Conservation (phyloP, 768 basidiomycete species). For the Tylopilus balloui region DNA sequence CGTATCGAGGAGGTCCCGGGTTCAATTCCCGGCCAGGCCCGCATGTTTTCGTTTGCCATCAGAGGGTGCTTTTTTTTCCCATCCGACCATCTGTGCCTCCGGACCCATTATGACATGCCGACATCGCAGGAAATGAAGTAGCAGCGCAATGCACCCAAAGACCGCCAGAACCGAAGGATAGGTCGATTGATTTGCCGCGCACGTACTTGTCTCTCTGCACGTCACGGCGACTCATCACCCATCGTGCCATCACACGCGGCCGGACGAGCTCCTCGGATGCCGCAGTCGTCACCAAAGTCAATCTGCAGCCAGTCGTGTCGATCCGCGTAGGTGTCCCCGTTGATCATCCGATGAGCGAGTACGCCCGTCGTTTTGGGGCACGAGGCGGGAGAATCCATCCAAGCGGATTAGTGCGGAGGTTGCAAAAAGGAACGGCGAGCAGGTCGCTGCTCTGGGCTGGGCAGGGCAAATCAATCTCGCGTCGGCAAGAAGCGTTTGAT, state of each 20-base stretch:
- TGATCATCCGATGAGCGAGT: not conserved
- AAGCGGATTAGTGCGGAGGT: too few relatives aligned
- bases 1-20: conserved; percentile 74
- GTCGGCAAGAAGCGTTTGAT: conserved; percentile 3
- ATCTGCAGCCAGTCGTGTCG: conserved; percentile 25
- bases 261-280: conserved; percentile 30
- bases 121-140: conserved; percentile 20
- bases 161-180: conserved; percentile 9
- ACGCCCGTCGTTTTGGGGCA: conserved; percentile 5
- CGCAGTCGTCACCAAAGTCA: conserved; percentile 29
- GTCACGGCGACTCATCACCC: conserved; percentile 38
- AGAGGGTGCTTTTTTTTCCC: not conserved
- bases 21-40: conserved; percentile 84
- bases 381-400: conserved; percentile 9
- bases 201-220: conserved; percentile 37
- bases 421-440: not conserved
- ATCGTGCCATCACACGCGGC: too few relatives aligned
- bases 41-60: conserved; percentile 6
- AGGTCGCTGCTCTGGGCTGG: not conserved
- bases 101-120: conserved; percentile 24
- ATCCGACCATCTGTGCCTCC: conserved; percentile 1
- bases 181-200: conserved; percentile 22
- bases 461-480: conserved; percentile 7
- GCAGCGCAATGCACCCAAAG: conserved; percentile 21
- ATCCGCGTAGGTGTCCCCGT: conserved; percentile 10